phyloP scores from a whole-genome alignment of 441 rosid species.

The Adansonia grandidieri region DNA sequence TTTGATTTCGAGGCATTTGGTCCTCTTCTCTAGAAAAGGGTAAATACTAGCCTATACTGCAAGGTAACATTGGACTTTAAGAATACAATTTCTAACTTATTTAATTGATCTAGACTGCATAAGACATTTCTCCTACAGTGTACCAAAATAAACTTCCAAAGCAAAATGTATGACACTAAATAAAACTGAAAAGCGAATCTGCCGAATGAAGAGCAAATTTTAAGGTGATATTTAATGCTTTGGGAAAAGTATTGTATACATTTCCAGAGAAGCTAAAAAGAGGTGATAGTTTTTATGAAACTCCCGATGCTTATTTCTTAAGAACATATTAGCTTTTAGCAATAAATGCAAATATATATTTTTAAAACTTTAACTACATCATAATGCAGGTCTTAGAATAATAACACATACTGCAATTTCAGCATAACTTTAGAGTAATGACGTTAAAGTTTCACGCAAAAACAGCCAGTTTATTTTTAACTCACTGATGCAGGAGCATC shows the following conservation, averaged over 20 bases:
- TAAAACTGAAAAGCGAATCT: neutral
- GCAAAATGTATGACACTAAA: neutral
- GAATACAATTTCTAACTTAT: neutral
- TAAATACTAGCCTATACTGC: neutral
- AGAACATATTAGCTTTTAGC: no score
- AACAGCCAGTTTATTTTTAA: neutral
- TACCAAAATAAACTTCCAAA: neutral
- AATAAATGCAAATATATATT: no score
- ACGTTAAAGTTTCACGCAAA: neutral
- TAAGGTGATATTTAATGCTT: neutral
- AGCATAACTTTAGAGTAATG: neutral
- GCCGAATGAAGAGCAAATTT: neutral
- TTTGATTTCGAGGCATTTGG: neutral
- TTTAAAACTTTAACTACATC: no score
- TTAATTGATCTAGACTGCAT: neutral
- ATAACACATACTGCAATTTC: no score
- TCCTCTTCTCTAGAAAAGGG: neutral
- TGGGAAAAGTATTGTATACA: neutral
- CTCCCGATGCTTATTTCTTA: neutral
- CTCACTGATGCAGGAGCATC: no score
- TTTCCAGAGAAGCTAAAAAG: neutral
- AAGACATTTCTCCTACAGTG: neutral
- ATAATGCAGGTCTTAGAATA: no score
- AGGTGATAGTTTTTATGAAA: neutral
- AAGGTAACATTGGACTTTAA: conserved; percentile 6